Evolutionary conservation across 805 yeast genomes (phyloP).

Genomic region (Barnettozyma populi): DNA sequence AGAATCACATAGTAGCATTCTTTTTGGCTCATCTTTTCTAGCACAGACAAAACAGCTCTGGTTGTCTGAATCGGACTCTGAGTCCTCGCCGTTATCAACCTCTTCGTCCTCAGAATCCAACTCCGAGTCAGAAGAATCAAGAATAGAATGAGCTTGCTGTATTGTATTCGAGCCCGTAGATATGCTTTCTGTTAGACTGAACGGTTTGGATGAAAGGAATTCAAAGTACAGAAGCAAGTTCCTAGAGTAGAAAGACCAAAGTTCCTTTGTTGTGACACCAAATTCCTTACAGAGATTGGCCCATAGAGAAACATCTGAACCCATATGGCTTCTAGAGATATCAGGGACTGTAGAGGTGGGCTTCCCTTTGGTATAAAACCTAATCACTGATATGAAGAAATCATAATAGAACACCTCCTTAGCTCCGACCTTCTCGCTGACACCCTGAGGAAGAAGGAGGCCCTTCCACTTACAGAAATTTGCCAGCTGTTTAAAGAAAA

Average conservation of each 20-base stretch:
- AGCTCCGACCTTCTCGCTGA: slow-evolving; percentile 2
- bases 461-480: slow-evolving; percentile 47
- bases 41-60: slow-evolving; percentile 42
- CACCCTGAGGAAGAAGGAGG: slow-evolving; percentile 6
- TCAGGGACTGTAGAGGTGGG: slow-evolving; percentile 1
- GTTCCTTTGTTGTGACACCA: background rate
- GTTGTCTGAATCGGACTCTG: slow-evolving; percentile 17
- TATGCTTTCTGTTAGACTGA: slow-evolving; percentile 15
- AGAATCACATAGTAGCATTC: slow-evolving; percentile 61
- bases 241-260: slow-evolving; percentile 19
- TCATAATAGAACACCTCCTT: slow-evolving; percentile 32
- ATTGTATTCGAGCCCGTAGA: slow-evolving; percentile 8
- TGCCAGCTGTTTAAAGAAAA: slow-evolving; percentile 56
- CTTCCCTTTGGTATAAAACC: slow-evolving; percentile 11
- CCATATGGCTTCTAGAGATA: slow-evolving; percentile 11
- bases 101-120: slow-evolving; percentile 19
- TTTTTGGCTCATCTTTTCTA: slow-evolving; percentile 36
- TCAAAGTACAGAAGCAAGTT: slow-evolving; percentile 29
- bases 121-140: slow-evolving; percentile 18
- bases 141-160: slow-evolving; percentile 26
- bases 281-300: background rate
- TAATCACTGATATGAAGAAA: slow-evolving; percentile 32
- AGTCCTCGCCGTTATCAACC: slow-evolving; percentile 27
- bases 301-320: slow-evolving; percentile 13
- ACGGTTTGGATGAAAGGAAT: slow-evolving; percentile 25